Percentiles rank a stretch among this genome's conserved stretches.
Conservation (phyloP, 192 early-diverging fungal species). For the Backusella circina region DNA sequence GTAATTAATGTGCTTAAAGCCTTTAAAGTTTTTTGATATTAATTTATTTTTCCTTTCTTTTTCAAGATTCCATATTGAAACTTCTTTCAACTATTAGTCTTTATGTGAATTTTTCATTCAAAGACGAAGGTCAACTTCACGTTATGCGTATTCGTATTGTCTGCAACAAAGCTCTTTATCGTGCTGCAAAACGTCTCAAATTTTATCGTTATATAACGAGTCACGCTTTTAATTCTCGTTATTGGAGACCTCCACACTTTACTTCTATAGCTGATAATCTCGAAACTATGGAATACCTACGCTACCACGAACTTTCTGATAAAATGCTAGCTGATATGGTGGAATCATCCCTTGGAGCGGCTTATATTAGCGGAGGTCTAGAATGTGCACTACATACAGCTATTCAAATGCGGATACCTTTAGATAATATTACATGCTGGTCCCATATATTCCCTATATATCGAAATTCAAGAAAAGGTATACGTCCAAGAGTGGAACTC, state of each 20-base stretch:
- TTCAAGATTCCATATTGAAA: conserved; percentile 75
- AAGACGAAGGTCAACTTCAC: conserved; percentile 78
- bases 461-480: neutral
- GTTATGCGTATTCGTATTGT: conserved; percentile 62
- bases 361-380: conserved; percentile 55
- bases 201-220: conserved; percentile 63
- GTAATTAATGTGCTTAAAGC: neutral
- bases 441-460: conserved; percentile 33
- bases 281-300: conserved; percentile 14
- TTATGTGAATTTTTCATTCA: conserved; percentile 71
- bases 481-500: conserved; percentile 11
- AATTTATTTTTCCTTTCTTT: neutral
- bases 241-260: conserved; percentile 50
- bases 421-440: conserved; percentile 49
- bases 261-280: conserved; percentile 12
- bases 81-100: conserved; percentile 64
- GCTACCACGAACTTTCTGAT: conserved; percentile 57
- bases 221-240: conserved; percentile 51
- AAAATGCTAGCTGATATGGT: conserved; percentile 85
- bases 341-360: conserved; percentile 79
- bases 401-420: conserved; percentile 49
- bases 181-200: conserved; percentile 42
- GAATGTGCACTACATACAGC: conserved; percentile 50
- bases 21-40: neutral
- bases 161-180: conserved; percentile 69